Percentiles rank a stretch among this genome's conserved stretches.
These are phyloP conservation scores for Extremus antarcticus DNA, from an alignment of 495 filamentous ascomycete species.

Conservation along the genomic window DNA sequence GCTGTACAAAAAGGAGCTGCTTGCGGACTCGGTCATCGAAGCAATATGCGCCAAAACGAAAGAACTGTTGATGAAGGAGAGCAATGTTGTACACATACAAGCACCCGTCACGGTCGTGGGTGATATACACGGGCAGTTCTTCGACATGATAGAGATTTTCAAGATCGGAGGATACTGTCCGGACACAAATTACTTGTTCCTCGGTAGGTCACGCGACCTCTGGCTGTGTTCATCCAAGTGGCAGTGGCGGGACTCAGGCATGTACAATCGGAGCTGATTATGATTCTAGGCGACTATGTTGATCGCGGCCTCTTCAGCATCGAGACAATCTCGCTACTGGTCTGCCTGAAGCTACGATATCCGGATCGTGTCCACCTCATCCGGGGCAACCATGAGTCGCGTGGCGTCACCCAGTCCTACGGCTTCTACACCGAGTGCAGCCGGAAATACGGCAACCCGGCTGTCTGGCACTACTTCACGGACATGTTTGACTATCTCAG, in stretches of 20 bases:
- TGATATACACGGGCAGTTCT: slow-evolving; percentile 98
- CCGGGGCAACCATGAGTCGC: slow-evolving; percentile 92
- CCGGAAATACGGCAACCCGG: slow-evolving; percentile 94
- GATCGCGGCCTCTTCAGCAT: slow-evolving; percentile 97
- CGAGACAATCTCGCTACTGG: slow-evolving; percentile 87
- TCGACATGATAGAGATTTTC: slow-evolving; percentile 97
- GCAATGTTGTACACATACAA: slow-evolving; percentile 95
- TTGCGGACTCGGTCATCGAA: slow-evolving; percentile 96
- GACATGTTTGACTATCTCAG: slow-evolving; percentile 99
- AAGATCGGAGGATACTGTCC: slow-evolving; percentile 94
- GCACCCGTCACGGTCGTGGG: slow-evolving; percentile 97
- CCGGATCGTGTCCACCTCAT: slow-evolving; percentile 97
- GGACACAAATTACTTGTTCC: slow-evolving; percentile 94
- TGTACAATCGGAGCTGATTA: slow-evolving; percentile 3
- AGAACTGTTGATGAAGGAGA: slow-evolving; percentile 97
- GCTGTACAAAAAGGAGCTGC: slow-evolving; percentile 88
- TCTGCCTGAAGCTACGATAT: slow-evolving; percentile 95
- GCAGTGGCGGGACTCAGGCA: too few relatives aligned
- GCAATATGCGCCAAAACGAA: slow-evolving; percentile 99
- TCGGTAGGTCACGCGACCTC: slow-evolving; percentile 47
- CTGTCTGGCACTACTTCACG: slow-evolving; percentile 98
- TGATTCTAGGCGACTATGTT: slow-evolving; percentile 64
- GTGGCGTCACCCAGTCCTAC: slow-evolving; percentile 96
- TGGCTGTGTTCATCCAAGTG: too few relatives aligned
- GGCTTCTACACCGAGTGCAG: slow-evolving; percentile 98